Evolutionary conservation across 805 yeast species (phyloP).

Genomic region (Ogataea kodamae): DNA sequence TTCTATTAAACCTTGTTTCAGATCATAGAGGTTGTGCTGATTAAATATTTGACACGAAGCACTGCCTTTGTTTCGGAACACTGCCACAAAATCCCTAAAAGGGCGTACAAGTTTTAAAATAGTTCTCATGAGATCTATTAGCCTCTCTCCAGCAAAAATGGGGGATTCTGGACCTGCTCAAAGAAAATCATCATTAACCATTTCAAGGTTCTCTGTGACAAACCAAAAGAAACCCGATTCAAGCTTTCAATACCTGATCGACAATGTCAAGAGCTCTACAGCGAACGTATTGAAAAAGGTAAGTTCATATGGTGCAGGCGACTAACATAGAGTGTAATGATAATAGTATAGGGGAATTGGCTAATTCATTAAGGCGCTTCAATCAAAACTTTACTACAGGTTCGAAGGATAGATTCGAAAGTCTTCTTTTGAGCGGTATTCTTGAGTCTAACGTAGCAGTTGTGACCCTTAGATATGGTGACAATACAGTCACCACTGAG

Average conservation of each 20-base stretch:
- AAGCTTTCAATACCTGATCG: conserved; percentile 19
- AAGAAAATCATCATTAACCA: conserved; percentile 6
- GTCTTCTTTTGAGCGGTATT: conserved; percentile 13
- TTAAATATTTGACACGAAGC: conserved; percentile 15
- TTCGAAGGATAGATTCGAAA: conserved; percentile 11
- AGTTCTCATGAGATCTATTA: conserved; percentile 12
- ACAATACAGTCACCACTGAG: conserved; percentile 13
- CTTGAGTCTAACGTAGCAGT: conserved; percentile 10
- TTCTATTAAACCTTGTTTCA: conserved; percentile 10
- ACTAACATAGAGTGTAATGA: conserved; percentile 17
- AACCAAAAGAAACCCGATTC: conserved; percentile 18
- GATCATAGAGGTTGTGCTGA: conserved; percentile 11
- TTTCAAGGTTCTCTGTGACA: conserved; percentile 10
- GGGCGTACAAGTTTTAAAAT: conserved; percentile 1
- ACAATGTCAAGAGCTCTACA: conserved; percentile 11
- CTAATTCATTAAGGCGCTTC: conserved; percentile 14
- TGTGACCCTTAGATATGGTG: conserved; percentile 12
- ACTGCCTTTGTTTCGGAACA: conserved; percentile 9
- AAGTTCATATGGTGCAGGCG: not conserved
- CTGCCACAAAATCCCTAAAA: conserved; percentile 4
- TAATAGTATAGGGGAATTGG: conserved; percentile 8
- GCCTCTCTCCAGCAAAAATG: conserved; percentile 12
- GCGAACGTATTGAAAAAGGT: conserved; percentile 11
- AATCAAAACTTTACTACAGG: conserved; percentile 19
- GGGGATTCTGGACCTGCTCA: conserved; percentile 3